Conservation (phyloP, 1,284 basidiomycete genomes). For the Afroboletus lepidellus region DNA sequence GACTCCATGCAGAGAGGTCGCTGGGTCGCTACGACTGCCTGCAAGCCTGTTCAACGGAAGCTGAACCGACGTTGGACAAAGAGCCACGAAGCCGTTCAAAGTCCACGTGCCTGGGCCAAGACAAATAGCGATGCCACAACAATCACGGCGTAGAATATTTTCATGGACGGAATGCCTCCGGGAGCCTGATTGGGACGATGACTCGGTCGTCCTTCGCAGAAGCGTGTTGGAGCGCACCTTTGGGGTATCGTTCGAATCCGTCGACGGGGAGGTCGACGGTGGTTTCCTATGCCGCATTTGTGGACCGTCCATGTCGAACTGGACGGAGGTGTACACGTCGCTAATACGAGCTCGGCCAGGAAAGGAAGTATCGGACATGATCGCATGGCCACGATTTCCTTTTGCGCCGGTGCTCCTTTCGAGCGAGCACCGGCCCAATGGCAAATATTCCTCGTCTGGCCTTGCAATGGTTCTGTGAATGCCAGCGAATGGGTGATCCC, state of each 20-base stretch:
- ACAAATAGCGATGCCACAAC: constrained; percentile 8
- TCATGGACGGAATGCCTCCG: neutral
- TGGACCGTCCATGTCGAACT: constrained; percentile 5
- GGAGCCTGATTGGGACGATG: constrained; percentile 9
- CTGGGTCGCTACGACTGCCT: constrained; percentile 1
- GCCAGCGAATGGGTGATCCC: neutral
- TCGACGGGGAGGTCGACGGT: neutral
- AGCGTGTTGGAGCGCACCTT: constrained; percentile 5
- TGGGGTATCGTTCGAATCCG: neutral
- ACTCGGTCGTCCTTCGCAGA: neutral
- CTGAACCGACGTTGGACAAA: constrained; percentile 14
- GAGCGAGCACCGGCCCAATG: neutral
- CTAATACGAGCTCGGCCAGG: neutral
- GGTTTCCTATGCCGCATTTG: constrained; percentile 27
- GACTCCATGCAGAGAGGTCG: constrained; percentile 22
- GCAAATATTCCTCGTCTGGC: neutral
- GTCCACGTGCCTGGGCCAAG: constrained; percentile 24
- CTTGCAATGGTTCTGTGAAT: neutral
- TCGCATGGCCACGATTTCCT: neutral
- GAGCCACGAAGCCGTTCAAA: neutral
- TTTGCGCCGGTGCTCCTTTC: neutral
- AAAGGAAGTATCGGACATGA: constrained; percentile 11
- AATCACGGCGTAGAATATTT: constrained; percentile 19
- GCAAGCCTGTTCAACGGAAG: constrained; percentile 8
- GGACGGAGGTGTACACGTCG: neutral